Percentiles rank a stretch among this genome's conserved stretches.
phyloP scores from a whole-genome alignment of 169 alveolate species.

The Ichthyophthirius multifiliis region DNA sequence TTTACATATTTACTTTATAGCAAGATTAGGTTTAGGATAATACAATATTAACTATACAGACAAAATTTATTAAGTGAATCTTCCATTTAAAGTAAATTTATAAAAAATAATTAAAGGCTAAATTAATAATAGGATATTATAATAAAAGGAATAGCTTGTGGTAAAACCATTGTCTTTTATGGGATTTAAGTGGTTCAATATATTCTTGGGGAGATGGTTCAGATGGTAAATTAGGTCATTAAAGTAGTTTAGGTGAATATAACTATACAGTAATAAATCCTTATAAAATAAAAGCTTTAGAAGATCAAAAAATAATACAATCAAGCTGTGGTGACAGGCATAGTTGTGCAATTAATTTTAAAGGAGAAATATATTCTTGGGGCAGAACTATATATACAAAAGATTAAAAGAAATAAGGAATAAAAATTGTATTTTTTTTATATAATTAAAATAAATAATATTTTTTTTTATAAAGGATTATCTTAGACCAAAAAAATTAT shows the following conservation, averaged over 20 bases:
- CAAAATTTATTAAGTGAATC: background rate
- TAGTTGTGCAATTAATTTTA: background rate
- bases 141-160: slow-evolving; percentile 16
- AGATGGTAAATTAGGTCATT: slow-evolving; percentile 18
- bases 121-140: background rate
- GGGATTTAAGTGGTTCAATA: slow-evolving; percentile 7
- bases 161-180: background rate
- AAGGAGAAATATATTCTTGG: slow-evolving; percentile 18
- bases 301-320: background rate
- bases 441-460: background rate
- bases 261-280: background rate
- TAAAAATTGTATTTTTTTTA: background rate
- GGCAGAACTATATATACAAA: background rate
- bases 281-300: slow-evolving; percentile 6
- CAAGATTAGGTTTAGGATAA: background rate
- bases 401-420: background rate
- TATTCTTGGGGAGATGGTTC: slow-evolving; percentile 19
- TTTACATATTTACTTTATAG: background rate
- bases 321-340: slow-evolving; percentile 10
- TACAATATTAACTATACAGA: background rate
- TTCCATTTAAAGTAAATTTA: background rate
- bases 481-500: background rate
- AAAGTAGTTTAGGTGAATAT: background rate
- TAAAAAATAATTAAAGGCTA: background rate
- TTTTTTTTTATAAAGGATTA: background rate